Evolutionary conservation across 176 grass and related monocot genomes (phyloP), one percentile per base, ranked within the genome.

Genomic region (Typha latifolia): DNA sequence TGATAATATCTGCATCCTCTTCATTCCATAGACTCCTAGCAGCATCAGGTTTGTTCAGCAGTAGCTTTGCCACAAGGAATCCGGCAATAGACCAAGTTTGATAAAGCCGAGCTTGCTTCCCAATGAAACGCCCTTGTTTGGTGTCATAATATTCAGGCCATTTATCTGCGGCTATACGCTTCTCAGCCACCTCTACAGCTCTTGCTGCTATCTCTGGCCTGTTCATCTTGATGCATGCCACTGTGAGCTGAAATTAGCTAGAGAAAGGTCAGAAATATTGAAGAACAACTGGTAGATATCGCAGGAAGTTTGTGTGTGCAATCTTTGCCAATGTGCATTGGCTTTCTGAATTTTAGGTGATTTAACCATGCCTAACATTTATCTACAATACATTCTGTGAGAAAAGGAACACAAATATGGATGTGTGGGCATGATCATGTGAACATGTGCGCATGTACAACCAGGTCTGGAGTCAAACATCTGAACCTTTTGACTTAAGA

Each of bases 111-210:
- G 90, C 37, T 75, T 95, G 86, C 70, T 95, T 95, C 55, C 90
- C 90, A 49, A 95, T 82, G 69, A 95, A 89, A 13, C 90, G 90
- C 24, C 78, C 90, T 15, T 62, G 72, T 62, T 95, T 95, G 21
- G 86, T 86, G 49, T 95, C 90, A 5, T 95, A 95, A 50, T 95
- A 95, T 72, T 95, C 90, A 66, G 90, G 90, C 90, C 90, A 95
- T 61, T 86, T 84, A 74, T 95, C 90, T 3, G 62, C 22, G 48
- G 86, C 66, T 77, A 95, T 74, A 14, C 80, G 86, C 67, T 59
- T 86, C 80, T 95, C 90, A 21, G 78, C 83, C 51, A 84, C 66
- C 62, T 95, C 90, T 31, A 95, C 56, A 63, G 90, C 90, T 82
- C 77, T 95, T 34, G 77, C 86, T 14, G 86, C 90, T 77, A 95